Base-by-base conservation (phyloP, 169 alveolate species). In the Eimeria necatrix region DNA sequence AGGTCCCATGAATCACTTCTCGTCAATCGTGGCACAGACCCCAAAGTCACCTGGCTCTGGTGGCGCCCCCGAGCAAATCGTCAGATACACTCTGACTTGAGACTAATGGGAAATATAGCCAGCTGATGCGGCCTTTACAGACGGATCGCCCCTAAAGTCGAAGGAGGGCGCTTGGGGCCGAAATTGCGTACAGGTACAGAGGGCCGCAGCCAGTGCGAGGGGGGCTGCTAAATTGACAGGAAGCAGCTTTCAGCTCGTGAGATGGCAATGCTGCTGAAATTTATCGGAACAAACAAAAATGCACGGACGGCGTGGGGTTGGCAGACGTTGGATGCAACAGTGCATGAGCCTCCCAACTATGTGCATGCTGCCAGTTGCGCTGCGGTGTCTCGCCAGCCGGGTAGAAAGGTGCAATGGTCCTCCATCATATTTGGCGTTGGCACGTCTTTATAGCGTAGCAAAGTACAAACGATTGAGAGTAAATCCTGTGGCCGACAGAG, bases 351-450 rank as follows among this genome's bases (percentile, higher is more conserved):
- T 41, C 92, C 92, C 78, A 26, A 84, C 74, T 53, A 84, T 60
- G 92, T 84, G 92, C 92, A 84, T 84, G 92, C 92, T 84, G 92
- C 92, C 80, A 59, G 92, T 41, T 41, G 92, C 78, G 92, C 92
- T 60, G 80, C 92, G 56, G 92, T 84, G 80, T 84, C 92, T 84
- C 80, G 78, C 74, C 80, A 84, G 92, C 60, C 59, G 74, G 68
- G 78, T 53, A 60, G 80, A 84, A 60, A 84, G 92, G 92, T 84
- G 92, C 92, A 84, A 60, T 60, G 92, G 73, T 84, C 80, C 60
- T 49, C 78, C 92, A 84, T 84, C 60, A 84, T 84, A 84, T 84
- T 56, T 59, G 92, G 60, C 74, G 51, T 60, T 49, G 61, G 60
- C 92, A 60, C 59, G 74, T 53, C 59, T 84, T 53, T 84, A 60